Conservation (phyloP, 1,284 basidiomycete genomes). For the Athelia psychrophila region DNA sequence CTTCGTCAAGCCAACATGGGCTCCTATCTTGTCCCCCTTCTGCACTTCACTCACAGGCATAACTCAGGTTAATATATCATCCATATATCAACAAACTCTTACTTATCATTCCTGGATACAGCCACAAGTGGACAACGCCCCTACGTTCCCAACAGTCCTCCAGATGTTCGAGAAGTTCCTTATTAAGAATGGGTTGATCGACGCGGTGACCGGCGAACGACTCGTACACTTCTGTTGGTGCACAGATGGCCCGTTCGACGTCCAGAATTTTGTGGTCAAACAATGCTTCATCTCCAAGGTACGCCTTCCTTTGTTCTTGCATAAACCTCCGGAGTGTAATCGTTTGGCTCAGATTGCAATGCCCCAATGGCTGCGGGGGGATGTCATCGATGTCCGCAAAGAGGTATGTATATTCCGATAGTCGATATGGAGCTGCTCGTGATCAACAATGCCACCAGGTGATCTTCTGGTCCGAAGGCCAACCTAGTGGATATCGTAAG, state of each 20-base stretch:
- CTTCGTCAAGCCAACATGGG: constrained; percentile 88
- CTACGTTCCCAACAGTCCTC: constrained; percentile 73
- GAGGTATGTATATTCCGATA: constrained; percentile 8
- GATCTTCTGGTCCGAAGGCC: neutral
- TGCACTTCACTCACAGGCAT: constrained; percentile 90
- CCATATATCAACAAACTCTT: neutral
- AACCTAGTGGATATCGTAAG: neutral
- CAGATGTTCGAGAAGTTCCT: constrained; percentile 69
- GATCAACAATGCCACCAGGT: neutral
- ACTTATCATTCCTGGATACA: constrained; percentile 29
- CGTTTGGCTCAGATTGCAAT: constrained; percentile 49
- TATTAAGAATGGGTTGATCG: constrained; percentile 60
- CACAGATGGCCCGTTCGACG: constrained; percentile 79
- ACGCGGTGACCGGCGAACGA: constrained; percentile 50
- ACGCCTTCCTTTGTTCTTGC: constrained; percentile 27
- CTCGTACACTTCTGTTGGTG: constrained; percentile 71
- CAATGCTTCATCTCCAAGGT: constrained; percentile 85
- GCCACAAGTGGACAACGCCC: constrained; percentile 79
- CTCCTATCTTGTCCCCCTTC: constrained; percentile 77
- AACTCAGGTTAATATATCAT: constrained; percentile 65
- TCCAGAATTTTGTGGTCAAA: constrained; percentile 84
- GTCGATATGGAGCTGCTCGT: neutral
- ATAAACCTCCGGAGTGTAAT: constrained; percentile 19
- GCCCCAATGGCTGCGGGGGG: constrained; percentile 67
- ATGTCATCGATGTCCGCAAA: constrained; percentile 66